phyloP scores from a whole-genome alignment of 805 yeast genomes.

The Yamadazyma paraphyllophila region DNA sequence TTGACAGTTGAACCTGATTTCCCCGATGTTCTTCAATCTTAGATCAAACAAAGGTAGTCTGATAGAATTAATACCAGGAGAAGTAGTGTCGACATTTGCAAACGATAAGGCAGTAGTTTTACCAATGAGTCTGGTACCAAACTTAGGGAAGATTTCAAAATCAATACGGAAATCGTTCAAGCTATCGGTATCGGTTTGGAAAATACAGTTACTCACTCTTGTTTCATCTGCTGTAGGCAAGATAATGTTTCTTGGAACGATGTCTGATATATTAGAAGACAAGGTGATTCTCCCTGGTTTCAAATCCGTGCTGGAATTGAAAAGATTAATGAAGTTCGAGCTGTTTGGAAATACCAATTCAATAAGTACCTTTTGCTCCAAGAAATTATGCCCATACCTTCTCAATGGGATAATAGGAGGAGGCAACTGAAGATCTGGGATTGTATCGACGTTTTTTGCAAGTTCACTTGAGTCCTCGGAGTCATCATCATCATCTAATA shows the following conservation, averaged over 20 bases:
- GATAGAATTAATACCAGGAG: conserved; percentile 39
- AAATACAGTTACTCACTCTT: conserved; percentile 58
- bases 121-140: conserved; percentile 89
- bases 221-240: conserved; percentile 67
- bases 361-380: conserved; percentile 84
- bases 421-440: conserved; percentile 89
- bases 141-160: conserved; percentile 89
- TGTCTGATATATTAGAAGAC: conserved; percentile 70
- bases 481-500: conserved; percentile 29
- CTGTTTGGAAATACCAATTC: conserved; percentile 66
- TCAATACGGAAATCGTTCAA: conserved; percentile 64
- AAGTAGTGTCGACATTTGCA: conserved; percentile 37
- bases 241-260: conserved; percentile 82
- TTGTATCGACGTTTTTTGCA: conserved; percentile 55
- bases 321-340: conserved; percentile 45
- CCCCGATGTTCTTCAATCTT: conserved; percentile 79
- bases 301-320: conserved; percentile 39
- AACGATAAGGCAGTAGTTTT: conserved; percentile 76
- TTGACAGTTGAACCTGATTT: conserved; percentile 71
- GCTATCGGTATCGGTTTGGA: conserved; percentile 78
- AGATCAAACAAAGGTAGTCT: conserved; percentile 79
- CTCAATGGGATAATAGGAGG: conserved; percentile 95
- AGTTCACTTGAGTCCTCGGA: conserved; percentile 39
- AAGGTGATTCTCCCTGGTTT: conserved; percentile 83
- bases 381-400: conserved; percentile 92